These are phyloP conservation scores for Carex myosuroides DNA, from an alignment of 176 grass and related monocot species.

Conservation along the genomic window DNA sequence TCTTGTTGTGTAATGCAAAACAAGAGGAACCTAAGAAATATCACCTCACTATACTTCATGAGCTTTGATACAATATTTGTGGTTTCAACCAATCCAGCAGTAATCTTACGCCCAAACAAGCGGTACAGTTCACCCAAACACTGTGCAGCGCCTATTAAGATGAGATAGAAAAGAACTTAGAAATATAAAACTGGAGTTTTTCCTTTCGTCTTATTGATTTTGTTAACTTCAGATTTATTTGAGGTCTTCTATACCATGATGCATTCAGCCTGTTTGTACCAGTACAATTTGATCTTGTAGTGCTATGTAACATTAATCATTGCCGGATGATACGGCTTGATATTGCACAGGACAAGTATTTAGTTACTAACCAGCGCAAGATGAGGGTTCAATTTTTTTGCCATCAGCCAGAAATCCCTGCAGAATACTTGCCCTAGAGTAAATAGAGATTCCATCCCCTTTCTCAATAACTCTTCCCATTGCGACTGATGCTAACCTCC, in stretches of 20 bases:
- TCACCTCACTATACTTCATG: constrained; percentile 94
- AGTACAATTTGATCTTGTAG: neutral
- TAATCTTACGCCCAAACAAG: constrained; percentile 82
- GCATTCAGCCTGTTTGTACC: neutral
- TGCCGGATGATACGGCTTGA: neutral
- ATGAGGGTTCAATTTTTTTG: constrained; percentile 71
- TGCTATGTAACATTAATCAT: neutral
- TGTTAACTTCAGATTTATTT: neutral
- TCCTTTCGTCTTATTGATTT: neutral
- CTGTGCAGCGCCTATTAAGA: constrained; percentile 61
- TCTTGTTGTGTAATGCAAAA: neutral
- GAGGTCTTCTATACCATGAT: neutral
- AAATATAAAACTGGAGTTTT: neutral
- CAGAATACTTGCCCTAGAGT: constrained; percentile 78
- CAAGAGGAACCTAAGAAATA: constrained; percentile 2
- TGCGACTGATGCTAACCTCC: constrained; percentile 62
- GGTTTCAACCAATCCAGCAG: constrained; percentile 83
- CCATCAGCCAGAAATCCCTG: constrained; percentile 90
- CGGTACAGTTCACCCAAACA: constrained; percentile 86
- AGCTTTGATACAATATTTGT: constrained; percentile 76
- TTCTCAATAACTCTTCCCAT: constrained; percentile 86
- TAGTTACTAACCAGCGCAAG: constrained; percentile 65
- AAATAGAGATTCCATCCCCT: constrained; percentile 84
- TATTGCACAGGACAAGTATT: constrained; percentile 4
- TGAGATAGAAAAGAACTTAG: neutral